These are phyloP conservation scores for Aspergillus homomorphus DNA, from an alignment of 495 filamentous ascomycete genomes.

Conservation along the genomic window DNA sequence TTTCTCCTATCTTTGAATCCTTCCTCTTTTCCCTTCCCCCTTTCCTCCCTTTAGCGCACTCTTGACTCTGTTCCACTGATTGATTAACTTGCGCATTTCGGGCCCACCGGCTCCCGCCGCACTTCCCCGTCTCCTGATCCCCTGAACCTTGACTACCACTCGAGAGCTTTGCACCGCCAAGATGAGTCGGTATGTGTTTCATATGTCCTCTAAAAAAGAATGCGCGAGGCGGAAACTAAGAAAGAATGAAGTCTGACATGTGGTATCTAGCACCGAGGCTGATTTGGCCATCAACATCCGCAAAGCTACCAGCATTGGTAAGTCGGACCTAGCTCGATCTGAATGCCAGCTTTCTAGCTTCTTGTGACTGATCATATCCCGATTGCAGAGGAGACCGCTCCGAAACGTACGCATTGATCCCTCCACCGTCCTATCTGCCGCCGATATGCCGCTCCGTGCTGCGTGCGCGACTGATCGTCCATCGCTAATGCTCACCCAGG, in stretches of 20 bases:
- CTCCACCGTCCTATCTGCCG: neutral
- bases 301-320: conserved; percentile 89
- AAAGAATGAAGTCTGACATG: conserved; percentile 13
- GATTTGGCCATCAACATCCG: conserved; percentile 93
- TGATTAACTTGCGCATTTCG: conserved; percentile 20
- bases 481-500: conserved; percentile 37
- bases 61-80: conserved; percentile 7
- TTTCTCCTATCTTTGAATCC: conserved; percentile 4
- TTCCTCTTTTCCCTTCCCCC: conserved; percentile 13
- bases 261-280: conserved; percentile 69
- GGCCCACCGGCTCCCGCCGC: conserved; percentile 23
- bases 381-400: conserved; percentile 78
- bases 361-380: conserved; percentile 29
- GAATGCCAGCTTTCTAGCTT: neutral
- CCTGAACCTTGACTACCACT: conserved; percentile 21
- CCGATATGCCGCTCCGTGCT: neutral
- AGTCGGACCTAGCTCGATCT: conserved; percentile 16
- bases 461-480: neutral
- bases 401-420: conserved; percentile 65
- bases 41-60: conserved; percentile 18
- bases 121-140: conserved; percentile 17
- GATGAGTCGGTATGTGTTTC: conserved; percentile 46
- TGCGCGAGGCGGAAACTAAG: neutral
- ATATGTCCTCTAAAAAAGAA: neutral
- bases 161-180: conserved; percentile 24